A percentile compares a stretch with the other conserved stretches of the same genome.
These are phyloP conservation scores for Wickerhamomyces bovis DNA, from an alignment of 805 yeast species.

Conservation along the genomic window DNA sequence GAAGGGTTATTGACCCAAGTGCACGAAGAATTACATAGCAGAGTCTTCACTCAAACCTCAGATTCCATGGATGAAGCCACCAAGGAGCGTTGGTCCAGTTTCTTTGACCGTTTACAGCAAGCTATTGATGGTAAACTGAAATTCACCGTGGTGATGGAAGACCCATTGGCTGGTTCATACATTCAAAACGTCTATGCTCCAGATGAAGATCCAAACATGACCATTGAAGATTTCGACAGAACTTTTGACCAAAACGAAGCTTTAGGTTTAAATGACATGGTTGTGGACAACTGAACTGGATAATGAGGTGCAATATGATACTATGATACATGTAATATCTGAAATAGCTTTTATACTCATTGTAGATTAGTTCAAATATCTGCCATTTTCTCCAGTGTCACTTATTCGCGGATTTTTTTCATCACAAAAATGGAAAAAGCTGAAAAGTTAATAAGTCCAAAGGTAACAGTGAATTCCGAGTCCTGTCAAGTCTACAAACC, in stretches of 20 bases:
- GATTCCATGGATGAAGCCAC: constrained; percentile 86
- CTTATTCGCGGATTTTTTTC: not conserved
- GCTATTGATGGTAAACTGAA: constrained; percentile 78
- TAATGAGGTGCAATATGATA: not conserved
- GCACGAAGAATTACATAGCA: constrained; percentile 75
- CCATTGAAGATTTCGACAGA: constrained; percentile 83
- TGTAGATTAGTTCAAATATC: not conserved
- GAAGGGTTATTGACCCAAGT: constrained; percentile 92
- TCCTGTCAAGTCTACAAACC: not conserved
- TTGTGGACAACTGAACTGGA: constrained; percentile 15
- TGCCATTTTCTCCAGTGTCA: not conserved
- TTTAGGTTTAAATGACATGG: constrained; percentile 61
- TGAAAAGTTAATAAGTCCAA: not conserved
- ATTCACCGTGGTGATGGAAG: constrained; percentile 85
- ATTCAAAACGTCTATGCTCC: constrained; percentile 99
- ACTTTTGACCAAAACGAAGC: constrained; percentile 86
- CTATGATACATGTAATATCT: not conserved
- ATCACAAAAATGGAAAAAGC: not conserved
- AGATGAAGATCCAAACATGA: constrained; percentile 95
- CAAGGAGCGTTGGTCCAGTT: constrained; percentile 74
- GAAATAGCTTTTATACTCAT: too few relatives aligned
- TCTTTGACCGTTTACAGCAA: constrained; percentile 65
- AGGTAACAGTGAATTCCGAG: not conserved
- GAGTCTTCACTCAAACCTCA: constrained; percentile 80
- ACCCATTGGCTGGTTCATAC: constrained; percentile 92